Conservation (phyloP, 495 filamentous ascomycete species). For the Xanthoparmelia taractica region DNA sequence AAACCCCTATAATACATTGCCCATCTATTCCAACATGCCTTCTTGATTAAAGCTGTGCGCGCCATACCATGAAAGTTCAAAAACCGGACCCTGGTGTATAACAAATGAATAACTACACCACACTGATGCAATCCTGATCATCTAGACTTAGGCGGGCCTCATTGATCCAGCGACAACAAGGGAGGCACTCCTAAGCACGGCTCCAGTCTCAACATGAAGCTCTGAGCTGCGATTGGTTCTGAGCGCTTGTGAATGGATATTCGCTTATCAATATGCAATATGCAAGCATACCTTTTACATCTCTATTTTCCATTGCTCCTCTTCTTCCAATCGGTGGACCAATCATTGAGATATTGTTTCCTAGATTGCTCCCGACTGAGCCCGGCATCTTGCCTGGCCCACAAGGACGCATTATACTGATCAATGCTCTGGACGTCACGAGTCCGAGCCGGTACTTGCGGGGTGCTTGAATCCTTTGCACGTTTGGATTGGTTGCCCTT, state of each 20-base stretch:
- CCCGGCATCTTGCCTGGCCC: background rate
- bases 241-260: background rate
- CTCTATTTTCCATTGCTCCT: background rate
- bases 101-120: background rate
- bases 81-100: background rate
- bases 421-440: background rate
- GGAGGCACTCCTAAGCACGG: background rate
- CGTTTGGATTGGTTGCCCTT: background rate
- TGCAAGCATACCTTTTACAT: background rate
- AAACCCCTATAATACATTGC: background rate
- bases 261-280: background rate
- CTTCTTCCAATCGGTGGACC: background rate
- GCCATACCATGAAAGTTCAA: background rate
- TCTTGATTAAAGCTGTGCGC: background rate
- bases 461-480: background rate
- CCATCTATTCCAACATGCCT: background rate
- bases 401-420: background rate
- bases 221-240: background rate
- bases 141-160: background rate
- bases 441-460: background rate
- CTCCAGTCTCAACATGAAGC: background rate
- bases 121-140: background rate
- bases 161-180: background rate
- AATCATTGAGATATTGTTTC: background rate
- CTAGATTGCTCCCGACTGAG: background rate